Conservation (phyloP, 2,329 filamentous ascomycete genomes). For the Verticillium dahliae region DNA sequence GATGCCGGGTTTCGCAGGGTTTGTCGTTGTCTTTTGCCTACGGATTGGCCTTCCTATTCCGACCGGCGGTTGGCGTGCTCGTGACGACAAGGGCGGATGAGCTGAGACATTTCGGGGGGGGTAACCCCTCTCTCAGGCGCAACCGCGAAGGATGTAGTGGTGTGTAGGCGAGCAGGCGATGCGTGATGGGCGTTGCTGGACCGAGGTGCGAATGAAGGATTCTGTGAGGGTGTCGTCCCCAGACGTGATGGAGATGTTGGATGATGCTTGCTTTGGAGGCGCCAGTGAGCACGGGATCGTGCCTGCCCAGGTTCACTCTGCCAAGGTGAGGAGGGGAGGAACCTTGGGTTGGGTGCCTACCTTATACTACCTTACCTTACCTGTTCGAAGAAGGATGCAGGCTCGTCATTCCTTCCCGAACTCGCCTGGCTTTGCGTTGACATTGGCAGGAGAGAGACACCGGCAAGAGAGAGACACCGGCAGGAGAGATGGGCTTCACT, state of each 20-base stretch:
- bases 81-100: conserved; percentile 8
- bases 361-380: too few species aligned
- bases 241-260: background rate
- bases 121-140: conserved; percentile 6
- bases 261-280: too few species aligned
- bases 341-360: too few species aligned
- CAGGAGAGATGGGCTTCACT: too few species aligned
- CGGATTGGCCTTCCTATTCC: conserved; percentile 11
- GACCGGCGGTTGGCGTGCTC: conserved; percentile 8
- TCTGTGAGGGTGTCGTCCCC: background rate
- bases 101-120: conserved; percentile 3
- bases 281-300: too few species aligned
- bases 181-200: background rate
- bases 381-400: too few species aligned
- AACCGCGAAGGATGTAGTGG: conserved; percentile 4
- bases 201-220: background rate
- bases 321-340: background rate
- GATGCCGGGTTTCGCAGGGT: background rate
- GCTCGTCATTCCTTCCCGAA: too few species aligned
- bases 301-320: too few species aligned
- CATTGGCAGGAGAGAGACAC: too few species aligned
- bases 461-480: too few species aligned
- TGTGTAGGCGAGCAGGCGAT: background rate
- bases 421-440: too few species aligned
- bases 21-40: background rate